Conservation (phyloP, 2,329 filamentous ascomycete species). For the Emmonsia crescens region DNA sequence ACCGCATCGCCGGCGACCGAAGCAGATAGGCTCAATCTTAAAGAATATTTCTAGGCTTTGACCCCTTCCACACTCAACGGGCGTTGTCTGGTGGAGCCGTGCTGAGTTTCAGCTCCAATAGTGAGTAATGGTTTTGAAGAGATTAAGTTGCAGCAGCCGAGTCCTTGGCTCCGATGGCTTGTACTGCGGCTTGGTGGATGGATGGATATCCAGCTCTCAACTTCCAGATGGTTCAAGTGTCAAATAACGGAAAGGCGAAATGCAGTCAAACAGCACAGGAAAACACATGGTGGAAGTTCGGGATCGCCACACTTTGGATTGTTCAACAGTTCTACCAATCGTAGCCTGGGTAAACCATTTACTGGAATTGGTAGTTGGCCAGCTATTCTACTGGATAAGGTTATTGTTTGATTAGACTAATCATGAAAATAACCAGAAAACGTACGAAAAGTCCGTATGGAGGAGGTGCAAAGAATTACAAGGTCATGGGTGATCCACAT, state of each 20-base stretch:
- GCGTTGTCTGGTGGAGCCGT: background rate
- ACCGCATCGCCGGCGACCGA: background rate
- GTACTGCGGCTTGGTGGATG: background rate
- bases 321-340: background rate
- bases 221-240: background rate
- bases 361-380: background rate
- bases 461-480: background rate
- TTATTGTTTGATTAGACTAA: background rate
- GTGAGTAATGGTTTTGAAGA: background rate
- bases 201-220: background rate
- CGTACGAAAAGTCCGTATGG: background rate
- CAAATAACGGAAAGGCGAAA: background rate
- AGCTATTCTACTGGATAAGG: background rate
- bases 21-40: background rate
- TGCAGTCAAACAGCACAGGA: background rate
- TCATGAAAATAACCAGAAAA: background rate
- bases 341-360: background rate
- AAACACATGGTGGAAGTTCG: background rate
- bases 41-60: background rate
- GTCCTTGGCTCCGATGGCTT: background rate
- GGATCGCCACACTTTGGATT: background rate
- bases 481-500: background rate
- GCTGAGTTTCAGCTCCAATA: background rate
- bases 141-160: background rate
- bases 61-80: background rate